Evolutionary conservation across 108 stramenopile genomes (phyloP).

Genomic region (Cyclotella baltica): DNA sequence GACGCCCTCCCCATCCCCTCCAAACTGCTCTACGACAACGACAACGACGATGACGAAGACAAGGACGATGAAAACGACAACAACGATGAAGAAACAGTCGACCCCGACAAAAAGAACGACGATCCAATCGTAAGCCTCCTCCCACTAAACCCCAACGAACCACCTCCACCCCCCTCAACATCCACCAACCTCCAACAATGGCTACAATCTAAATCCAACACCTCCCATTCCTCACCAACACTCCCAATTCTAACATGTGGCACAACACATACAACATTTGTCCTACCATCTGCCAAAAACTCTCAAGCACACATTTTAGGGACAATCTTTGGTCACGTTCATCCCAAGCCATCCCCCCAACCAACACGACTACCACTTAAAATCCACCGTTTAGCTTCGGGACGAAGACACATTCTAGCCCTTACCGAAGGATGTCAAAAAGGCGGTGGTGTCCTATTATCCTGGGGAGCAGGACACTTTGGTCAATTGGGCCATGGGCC

Average conservation of each 20-base stretch:
- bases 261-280: constrained; percentile 51
- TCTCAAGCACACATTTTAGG: constrained; percentile 31
- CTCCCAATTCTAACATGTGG: constrained; percentile 43
- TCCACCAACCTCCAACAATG: neutral
- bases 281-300: neutral
- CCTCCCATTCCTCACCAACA: constrained; percentile 20
- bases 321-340: constrained; percentile 49
- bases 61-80: neutral
- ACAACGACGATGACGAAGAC: neutral
- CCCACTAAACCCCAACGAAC: neutral
- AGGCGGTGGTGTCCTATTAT: constrained; percentile 50
- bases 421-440: constrained; percentile 40
- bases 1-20: constrained; percentile 39
- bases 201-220: neutral
- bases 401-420: constrained; percentile 55
- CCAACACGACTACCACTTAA: constrained; percentile 53
- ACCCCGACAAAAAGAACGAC: neutral
- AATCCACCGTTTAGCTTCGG: constrained; percentile 42
- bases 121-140: neutral
- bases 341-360: constrained; percentile 38
- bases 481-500: constrained; percentile 82
- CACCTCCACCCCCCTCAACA: neutral
- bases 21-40: constrained; percentile 22
- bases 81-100: too few species aligned
- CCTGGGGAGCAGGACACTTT: constrained; percentile 91